Base-by-base conservation (phyloP, 2,329 filamentous ascomycete genomes). In the Curvularia sp. region DNA sequence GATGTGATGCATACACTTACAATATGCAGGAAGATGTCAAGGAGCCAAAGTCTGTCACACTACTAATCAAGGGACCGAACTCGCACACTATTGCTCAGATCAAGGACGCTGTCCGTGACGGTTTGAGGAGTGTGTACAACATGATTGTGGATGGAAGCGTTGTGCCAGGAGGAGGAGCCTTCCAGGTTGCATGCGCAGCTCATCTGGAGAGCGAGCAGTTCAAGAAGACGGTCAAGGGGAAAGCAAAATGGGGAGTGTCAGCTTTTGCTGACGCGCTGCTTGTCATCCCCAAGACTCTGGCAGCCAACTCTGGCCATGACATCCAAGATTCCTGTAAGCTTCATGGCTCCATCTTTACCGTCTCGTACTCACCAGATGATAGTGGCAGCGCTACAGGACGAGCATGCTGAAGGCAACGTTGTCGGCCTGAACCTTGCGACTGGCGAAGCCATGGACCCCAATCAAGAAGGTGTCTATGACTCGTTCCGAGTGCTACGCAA, bases 61-160 rank as follows among this genome's bases (percentile, higher is more conserved):
- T 99, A 30, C 85, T 99, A 72, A 98, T 99, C 84, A 99, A 98
- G 84, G 95, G 95, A 23, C 95, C 95, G 64, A 99, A 99, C 80
- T 84, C 89, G 74, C 95, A 99, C 82, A 98, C 94, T 61, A 99
- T 99, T 72, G 88, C 91, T 13, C 95, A 99, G 80, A 93, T 99
- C 74, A 96, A 93, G 66, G 95, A 99, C 76, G 95, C 95, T 2
- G 95, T 98, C 43, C 88, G 95, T 53, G 95, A 99, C 76, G 95
- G 95, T 62, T 85, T 99, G 67, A 88, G 95, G 74, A 96, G 92
- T 76, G 95, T 98, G 49, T 98, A 97, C 86, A 99, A 99, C 84
- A 97, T 96, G 84, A 98, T 99, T 77, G 94, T 98, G n/a, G 95
- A 99, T 78, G 88, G 89, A 80, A 94, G 91, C 68, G 95, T 99